Percentiles rank a stretch among this genome's conserved stretches.
Evolutionary conservation across 2,329 filamentous ascomycete genomes (phyloP).

Genomic region (Zymoseptoria passerinii): DNA sequence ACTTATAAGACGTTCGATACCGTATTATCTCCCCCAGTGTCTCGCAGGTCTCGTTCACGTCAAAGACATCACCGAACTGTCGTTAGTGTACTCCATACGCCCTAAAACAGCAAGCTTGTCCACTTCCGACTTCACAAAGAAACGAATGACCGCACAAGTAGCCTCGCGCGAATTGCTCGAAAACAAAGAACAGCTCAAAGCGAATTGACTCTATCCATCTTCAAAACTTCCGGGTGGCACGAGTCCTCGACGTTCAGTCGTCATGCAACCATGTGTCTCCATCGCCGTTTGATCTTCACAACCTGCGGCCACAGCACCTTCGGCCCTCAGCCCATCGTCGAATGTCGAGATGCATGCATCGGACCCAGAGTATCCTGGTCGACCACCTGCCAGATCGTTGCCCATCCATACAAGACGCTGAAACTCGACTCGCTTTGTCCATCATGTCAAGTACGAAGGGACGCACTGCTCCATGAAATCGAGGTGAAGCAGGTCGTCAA

Average conservation of each 20-base stretch:
- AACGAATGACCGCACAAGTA: background rate
- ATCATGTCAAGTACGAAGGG: constrained; percentile 24
- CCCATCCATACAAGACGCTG: constrained; percentile 32
- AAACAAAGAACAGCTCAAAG: background rate
- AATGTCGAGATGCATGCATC: constrained; percentile 28
- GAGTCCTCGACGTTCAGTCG: background rate
- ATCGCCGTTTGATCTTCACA: constrained; percentile 35
- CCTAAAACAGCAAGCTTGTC: background rate
- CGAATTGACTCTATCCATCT: background rate
- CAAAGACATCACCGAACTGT: background rate
- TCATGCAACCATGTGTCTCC: constrained; percentile 34
- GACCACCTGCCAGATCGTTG: constrained; percentile 21
- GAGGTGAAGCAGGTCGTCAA: constrained; percentile 24
- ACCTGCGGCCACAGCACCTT: constrained; percentile 36
- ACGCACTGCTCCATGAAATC: constrained; percentile 21
- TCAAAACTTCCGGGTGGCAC: background rate
- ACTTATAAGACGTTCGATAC: background rate
- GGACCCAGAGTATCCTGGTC: constrained; percentile 16
- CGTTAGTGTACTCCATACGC: background rate
- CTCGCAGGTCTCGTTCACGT: background rate
- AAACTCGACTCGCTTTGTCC: constrained; percentile 29
- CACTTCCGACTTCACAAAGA: background rate
- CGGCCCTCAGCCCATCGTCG: constrained; percentile 27
- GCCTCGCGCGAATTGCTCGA: background rate
- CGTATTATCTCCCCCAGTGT: background rate